Evolutionary conservation across 148 eudicot species (phyloP).

Genomic region (Amaranthus hypochondriacus): DNA sequence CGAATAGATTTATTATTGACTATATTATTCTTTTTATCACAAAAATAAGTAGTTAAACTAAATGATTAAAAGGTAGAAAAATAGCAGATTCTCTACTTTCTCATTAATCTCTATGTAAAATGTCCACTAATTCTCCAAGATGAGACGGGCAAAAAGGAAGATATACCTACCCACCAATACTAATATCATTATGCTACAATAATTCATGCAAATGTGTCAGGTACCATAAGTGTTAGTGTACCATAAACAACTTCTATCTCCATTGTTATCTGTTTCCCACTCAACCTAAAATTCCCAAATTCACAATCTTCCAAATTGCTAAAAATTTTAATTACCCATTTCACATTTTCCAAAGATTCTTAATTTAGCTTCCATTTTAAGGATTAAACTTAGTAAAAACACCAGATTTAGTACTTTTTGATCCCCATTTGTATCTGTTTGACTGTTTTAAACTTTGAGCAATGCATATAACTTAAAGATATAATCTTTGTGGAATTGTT

Average conservation of each 20-base stretch:
- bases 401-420: not conserved
- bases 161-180: conserved; percentile 13
- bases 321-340: conserved; percentile 1
- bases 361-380: not conserved
- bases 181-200: not conserved
- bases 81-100: not conserved
- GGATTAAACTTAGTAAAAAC: conserved; percentile 1
- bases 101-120: not conserved
- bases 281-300: not conserved
- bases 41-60: not conserved
- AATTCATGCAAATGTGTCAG: not conserved
- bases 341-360: conserved; percentile 17
- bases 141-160: conserved; percentile 2
- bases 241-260: not conserved
- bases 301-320: conserved; percentile 2
- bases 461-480: not conserved
- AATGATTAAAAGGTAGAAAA: not conserved
- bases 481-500: conserved; percentile 4
- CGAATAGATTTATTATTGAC: too few relatives aligned
- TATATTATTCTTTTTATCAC: too few relatives aligned
- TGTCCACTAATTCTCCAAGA: not conserved
- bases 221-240: not conserved
- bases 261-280: conserved; percentile 16
- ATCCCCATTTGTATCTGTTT: not conserved
- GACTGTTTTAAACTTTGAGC: not conserved